Base-by-base conservation (phyloP, 192 early-diverging fungal species). In the Entomortierella beljakovae region DNA sequence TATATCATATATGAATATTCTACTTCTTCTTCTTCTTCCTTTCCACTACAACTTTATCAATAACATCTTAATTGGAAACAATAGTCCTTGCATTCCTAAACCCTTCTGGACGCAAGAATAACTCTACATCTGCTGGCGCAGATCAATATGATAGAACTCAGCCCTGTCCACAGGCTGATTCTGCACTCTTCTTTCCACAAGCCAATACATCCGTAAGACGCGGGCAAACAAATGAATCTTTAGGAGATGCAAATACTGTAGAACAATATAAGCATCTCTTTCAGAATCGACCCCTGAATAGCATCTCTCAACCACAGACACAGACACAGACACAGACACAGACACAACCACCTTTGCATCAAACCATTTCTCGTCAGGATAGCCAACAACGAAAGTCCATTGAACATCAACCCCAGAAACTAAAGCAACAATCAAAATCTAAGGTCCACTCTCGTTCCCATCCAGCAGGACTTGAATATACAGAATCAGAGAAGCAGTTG, bases 61-160 rank as follows among this genome's bases (percentile, higher is more conserved):
- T n/a, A n/a, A n/a, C n/a, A n/a, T n/a, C n/a, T n/a, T n/a, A n/a
- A n/a, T n/a, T n/a, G n/a, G n/a, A n/a, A n/a, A n/a, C n/a, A n/a
- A 28, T 31, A 79, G 74, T 79, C 0, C 54, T 79, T 15, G 74
- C 74, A 18, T 79, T 79, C 56, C 6, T 79, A 35, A 79, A 79
- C 38, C 71, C 70, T 2, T 22, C 42, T 26, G 64, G 57, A 10
- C 73, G 73, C 22, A 67, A 63, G 53, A 28, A 16, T 26, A 55
- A 74, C 3, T 58, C 64, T n/a, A 25, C 56, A 13, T 32, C 57
- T 23, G 35, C 40, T 29, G 13, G 10, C 55, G 13, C 37, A 40
- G 37, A 40, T 13, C 37, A 40, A 40, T 40, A 40, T 40, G 37
- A 40, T 40, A 6, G 6, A 40, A 13, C 37, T 40, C 37, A 40